Base-by-base conservation (phyloP, 1,284 basidiomycete species). In the Cryptococcus deneoformans region DNA sequence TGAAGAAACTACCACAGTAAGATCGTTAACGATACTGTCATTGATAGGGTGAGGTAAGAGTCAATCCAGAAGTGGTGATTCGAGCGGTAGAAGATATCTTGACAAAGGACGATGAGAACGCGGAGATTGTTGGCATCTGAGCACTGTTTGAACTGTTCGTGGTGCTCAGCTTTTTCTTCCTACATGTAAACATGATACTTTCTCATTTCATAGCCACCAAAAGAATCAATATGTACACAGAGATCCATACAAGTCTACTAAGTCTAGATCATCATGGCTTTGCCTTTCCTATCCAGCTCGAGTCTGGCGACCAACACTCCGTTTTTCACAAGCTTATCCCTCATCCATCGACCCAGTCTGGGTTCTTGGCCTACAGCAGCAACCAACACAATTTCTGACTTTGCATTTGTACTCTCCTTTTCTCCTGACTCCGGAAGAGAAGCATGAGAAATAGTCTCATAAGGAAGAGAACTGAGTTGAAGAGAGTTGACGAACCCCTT, bases 401-500 rank as follows among this genome's bases (percentile, higher is more conserved):
- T 65, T 40, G 54, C 67, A 54, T 72, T 67, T 10, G 36, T 57
- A 57, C 56, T 57, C 42, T 50, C 58, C 52, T 64, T 56, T 38
- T 16, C 48, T 34, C 35, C 49, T 42, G 50, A 35, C 50, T 57
- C 50, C 6, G 46, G 29, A 40, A 53, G 29, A n/a, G 50, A 24
- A 5, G 48, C 49, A 35, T 47, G 16, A 14, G 81, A 75, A 5
- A 76, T 73, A 11, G 84, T 82, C 9, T 80, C 80, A 58, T 80
- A 80, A 5, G 87, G 83, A 5, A 87, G 82, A 1, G 83, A 77
- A 39, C 94, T 63, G 48, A 98, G 76, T 72, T 96, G 92, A 0
- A 99, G 79, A 6, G 90, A 90, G 78, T 99, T 99, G 69, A 98
- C 81, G 52, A 96, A 85, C 0, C 95, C 96, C 0, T 80, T 80